phyloP scores from a whole-genome alignment of 2,329 filamentous ascomycete species.

The Thelonectria rubi region DNA sequence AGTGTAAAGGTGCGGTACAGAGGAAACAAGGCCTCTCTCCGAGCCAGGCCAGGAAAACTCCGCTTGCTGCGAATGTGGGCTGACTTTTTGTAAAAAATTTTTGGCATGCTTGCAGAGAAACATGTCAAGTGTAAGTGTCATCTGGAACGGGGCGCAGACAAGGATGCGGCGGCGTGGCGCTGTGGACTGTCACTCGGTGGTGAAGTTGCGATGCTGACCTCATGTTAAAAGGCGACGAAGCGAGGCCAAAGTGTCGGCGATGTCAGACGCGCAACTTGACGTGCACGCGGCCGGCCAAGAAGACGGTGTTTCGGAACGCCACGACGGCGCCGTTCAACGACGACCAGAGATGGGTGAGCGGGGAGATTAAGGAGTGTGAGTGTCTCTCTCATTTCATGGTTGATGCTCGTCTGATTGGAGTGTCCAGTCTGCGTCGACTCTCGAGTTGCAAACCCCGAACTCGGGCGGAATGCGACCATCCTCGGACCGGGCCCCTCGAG shows the following conservation, averaged over 20 bases:
- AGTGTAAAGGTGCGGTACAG: slow-evolving; percentile 46
- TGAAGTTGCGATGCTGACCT: too few species aligned
- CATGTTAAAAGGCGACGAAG: slow-evolving; percentile 48
- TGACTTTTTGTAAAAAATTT: slow-evolving; percentile 20
- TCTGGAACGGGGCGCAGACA: neutral
- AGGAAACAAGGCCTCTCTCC: neutral
- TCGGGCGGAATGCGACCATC: neutral
- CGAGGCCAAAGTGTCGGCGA: slow-evolving; percentile 48
- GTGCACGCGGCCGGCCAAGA: slow-evolving; percentile 47
- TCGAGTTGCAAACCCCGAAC: slow-evolving; percentile 10
- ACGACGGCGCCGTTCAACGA: slow-evolving; percentile 46
- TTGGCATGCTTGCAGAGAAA: slow-evolving; percentile 38
- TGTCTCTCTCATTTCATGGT: neutral
- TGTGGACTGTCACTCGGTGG: neutral
- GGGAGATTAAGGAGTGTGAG: slow-evolving; percentile 48
- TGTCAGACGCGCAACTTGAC: slow-evolving; percentile 47
- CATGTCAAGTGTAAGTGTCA: slow-evolving; percentile 48
- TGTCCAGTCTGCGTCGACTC: slow-evolving; percentile 24
- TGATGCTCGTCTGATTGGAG: neutral
- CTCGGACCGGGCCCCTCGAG: neutral
- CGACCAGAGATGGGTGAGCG: slow-evolving; percentile 51
- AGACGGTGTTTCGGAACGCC: slow-evolving; percentile 50
- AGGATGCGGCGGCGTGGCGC: slow-evolving; percentile 8
- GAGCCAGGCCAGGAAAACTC: neutral
- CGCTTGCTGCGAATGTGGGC: slow-evolving; percentile 10